phyloP scores from a whole-genome alignment of 768 basidiomycete species.

The Mycena sanguinolenta region DNA sequence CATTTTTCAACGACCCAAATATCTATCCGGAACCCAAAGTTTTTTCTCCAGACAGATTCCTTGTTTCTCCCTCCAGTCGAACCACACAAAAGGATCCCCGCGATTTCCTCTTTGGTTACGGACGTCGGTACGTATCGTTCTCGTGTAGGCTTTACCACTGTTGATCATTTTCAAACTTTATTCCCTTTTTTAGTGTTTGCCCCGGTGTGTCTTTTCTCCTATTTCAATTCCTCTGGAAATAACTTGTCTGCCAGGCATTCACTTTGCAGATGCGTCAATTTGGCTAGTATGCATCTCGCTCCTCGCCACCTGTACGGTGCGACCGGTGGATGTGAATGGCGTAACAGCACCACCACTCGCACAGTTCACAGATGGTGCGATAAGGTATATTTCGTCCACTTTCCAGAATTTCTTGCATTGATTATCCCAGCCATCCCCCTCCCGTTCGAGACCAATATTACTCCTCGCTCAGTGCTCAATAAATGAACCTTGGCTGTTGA shows the following conservation, averaged over 20 bases:
- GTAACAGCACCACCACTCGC: neutral
- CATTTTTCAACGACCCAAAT: neutral
- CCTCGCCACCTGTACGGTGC: neutral
- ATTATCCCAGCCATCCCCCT: neutral
- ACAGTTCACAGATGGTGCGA: neutral
- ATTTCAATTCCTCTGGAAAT: neutral
- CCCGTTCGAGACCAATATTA: neutral
- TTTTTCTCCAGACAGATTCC: neutral
- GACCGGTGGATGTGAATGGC: neutral
- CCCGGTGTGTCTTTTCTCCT: neutral
- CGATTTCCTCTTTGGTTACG: neutral
- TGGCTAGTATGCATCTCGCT: neutral
- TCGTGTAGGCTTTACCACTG: neutral
- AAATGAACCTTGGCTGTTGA: neutral
- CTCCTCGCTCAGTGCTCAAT: neutral
- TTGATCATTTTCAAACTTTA: neutral
- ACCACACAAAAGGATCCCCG: neutral
- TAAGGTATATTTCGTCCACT: neutral
- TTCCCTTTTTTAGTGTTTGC: neutral
- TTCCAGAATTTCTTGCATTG: too few species aligned
- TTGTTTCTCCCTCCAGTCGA: neutral
- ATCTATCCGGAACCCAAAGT: neutral
- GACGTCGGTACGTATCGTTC: conserved; percentile 1
- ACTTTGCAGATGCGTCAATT: neutral
- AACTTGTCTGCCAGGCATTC: neutral